phyloP scores from a whole-genome alignment of 768 basidiomycete genomes.

The Psilocybe tampanensis region DNA sequence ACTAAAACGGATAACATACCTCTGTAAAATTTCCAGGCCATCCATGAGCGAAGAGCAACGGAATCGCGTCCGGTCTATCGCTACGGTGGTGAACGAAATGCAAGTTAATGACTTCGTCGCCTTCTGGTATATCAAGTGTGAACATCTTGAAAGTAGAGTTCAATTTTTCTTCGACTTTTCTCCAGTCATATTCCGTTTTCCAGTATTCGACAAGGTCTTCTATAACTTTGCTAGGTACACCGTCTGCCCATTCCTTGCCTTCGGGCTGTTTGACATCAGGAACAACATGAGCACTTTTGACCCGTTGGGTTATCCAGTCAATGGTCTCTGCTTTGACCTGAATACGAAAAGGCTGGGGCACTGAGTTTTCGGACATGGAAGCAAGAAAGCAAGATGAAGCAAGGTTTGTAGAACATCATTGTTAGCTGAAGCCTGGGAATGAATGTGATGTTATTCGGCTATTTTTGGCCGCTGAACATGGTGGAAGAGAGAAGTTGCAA shows the following conservation, averaged over 20 bases:
- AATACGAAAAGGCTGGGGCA: slow-evolving; percentile 40
- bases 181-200: slow-evolving; percentile 52
- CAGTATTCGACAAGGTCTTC: slow-evolving; percentile 47
- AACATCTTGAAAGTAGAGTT: slow-evolving; percentile 53
- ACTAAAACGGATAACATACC: slow-evolving; percentile 16
- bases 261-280: slow-evolving; percentile 49
- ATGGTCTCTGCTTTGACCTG: slow-evolving; percentile 39
- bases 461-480: no score
- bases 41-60: slow-evolving; percentile 58
- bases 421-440: no score
- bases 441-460: no score
- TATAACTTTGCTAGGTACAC: slow-evolving; percentile 42
- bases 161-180: slow-evolving; percentile 45
- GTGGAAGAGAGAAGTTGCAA: not conserved
- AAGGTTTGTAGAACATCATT: not conserved
- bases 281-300: slow-evolving; percentile 40
- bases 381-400: not conserved
- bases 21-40: slow-evolving; percentile 46
- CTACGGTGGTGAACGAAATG: slow-evolving; percentile 58
- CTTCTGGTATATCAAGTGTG: slow-evolving; percentile 50
- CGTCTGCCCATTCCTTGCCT: slow-evolving; percentile 49
- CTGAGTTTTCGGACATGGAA: slow-evolving; percentile 1
- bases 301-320: slow-evolving; percentile 41
- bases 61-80: slow-evolving; percentile 40
- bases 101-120: slow-evolving; percentile 45